Base-by-base conservation (phyloP, 495 filamentous ascomycete genomes). In the Penicillium atrosanguineum region DNA sequence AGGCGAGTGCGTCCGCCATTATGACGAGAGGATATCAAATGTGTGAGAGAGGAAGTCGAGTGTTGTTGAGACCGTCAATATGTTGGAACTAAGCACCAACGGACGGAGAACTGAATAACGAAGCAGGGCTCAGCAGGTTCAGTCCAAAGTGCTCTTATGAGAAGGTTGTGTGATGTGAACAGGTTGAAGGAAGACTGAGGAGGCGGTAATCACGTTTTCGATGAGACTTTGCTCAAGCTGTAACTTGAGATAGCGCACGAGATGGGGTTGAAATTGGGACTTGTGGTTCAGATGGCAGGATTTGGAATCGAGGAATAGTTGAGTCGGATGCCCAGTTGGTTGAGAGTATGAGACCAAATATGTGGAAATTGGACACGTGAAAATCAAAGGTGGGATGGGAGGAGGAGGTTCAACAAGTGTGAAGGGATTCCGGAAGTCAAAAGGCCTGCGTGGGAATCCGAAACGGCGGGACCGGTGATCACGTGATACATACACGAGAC, bases 1-100 rank as follows among this genome's bases (percentile, higher is more conserved):
- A 81, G 59, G 82, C 79, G 69, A 93, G 76, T 54, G 76, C 68
- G 56, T 81, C 78, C 56, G 79, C 73, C 82, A 85, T 85, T 59
- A 56, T 69, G 69, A 65, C 59, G 25, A 26, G 34, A 19, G 45
- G 45, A 44, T 53, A 49, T 58, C 37, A 46, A 45, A 38, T 31
- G 31, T 25, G 36, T 7, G 38, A n/a, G 21, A 34, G 44, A 34
- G 28, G n/a, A 20, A 26, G 36, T 50, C 4, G 31, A 37, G 8
- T 44, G 45, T 18, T 18, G 48, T 50, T 51, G 48, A 52, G 31
- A 52, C 55, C 48, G 52, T 34, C 25, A 52, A 36, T 18, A 37
- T 9, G 41, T 47, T 47, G 44, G 28, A 47, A 7, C 18, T 47
- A 18, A 47, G 44, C 23, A 12, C 46, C 46, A 48, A 39, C 46